A percentile compares a stretch with the other conserved stretches of the same genome.
phyloP scores from a whole-genome alignment of 257 asterid species.

The Salvia miltiorrhiza region DNA sequence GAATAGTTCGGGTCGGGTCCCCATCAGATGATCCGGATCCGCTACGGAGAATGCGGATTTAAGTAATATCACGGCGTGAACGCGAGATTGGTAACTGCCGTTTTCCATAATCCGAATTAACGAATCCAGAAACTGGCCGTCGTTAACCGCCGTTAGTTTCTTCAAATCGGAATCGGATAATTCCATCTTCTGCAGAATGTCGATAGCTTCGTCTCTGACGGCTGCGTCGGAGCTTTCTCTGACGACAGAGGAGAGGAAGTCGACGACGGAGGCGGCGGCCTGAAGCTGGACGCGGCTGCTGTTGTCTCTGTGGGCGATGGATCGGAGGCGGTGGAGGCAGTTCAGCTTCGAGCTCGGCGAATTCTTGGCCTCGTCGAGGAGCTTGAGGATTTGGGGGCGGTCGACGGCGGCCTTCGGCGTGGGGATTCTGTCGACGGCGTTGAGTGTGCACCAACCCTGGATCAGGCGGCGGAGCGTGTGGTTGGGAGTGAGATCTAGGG shows the following conservation, averaged over 20 bases:
- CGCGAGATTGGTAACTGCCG: constrained; percentile 40
- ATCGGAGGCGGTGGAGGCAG: constrained; percentile 41
- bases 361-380: constrained; percentile 37
- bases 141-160: constrained; percentile 19
- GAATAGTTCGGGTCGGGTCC: constrained; percentile 28
- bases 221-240: constrained; percentile 19
- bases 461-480: constrained; percentile 67
- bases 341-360: constrained; percentile 19
- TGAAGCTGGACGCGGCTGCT: constrained; percentile 35
- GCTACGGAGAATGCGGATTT: constrained; percentile 40
- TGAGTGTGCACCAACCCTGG: constrained; percentile 68
- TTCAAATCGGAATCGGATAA: constrained; percentile 39
- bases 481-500: constrained; percentile 61
- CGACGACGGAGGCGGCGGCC: constrained; percentile 39
- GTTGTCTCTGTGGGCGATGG: constrained; percentile 39
- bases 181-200: constrained; percentile 37
- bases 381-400: constrained; percentile 37
- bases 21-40: constrained; percentile 41
- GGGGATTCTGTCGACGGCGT: constrained; percentile 53
- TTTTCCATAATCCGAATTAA: constrained; percentile 30
- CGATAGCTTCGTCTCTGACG: constrained; percentile 39
- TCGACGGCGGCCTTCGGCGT: constrained; percentile 56
- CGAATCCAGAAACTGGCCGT: constrained; percentile 28
- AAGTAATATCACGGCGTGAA: constrained; percentile 30
- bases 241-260: constrained; percentile 37